Percentiles rank a stretch among this genome's conserved stretches.
phyloP scores from a whole-genome alignment of 73 alveolate species.

The Symbiodinium natans region DNA sequence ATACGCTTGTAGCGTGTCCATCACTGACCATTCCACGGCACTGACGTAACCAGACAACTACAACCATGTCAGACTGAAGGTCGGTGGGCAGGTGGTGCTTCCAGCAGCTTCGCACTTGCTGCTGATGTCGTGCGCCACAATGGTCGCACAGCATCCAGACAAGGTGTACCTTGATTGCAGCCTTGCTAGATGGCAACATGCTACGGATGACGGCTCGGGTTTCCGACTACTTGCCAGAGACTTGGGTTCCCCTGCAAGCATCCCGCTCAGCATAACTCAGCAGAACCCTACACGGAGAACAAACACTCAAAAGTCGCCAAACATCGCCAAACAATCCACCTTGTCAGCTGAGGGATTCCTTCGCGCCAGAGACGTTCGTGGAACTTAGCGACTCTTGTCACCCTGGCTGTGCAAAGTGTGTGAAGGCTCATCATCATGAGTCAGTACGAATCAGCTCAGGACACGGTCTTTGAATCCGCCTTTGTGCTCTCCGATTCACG shows the following conservation, averaged over 20 bases:
- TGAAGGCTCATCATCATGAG: neutral
- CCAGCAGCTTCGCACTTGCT: constrained; percentile 79
- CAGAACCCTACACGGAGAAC: too few relatives aligned
- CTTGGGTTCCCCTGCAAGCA: too few relatives aligned
- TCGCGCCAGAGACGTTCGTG: neutral
- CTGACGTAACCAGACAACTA: neutral
- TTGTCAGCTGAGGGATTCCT: neutral
- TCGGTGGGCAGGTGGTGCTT: constrained; percentile 26
- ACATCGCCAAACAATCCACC: too few relatives aligned
- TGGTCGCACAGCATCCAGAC: neutral
- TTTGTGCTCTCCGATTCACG: neutral
- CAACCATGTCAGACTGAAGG: too few relatives aligned
- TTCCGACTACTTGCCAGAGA: too few relatives aligned
- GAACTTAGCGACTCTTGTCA: neutral
- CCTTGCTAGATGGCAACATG: too few relatives aligned
- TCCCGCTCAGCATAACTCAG: too few relatives aligned
- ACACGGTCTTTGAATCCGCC: neutral
- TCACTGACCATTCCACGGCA: neutral
- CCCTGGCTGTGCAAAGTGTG: neutral
- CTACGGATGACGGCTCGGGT: too few relatives aligned
- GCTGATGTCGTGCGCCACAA: constrained; percentile 22
- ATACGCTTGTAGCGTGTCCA: neutral
- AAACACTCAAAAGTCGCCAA: too few relatives aligned
- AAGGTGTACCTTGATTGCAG: neutral
- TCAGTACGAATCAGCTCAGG: neutral